Base-by-base conservation (phyloP, 805 yeast genomes). In the Metschnikowia vanudenii region DNA sequence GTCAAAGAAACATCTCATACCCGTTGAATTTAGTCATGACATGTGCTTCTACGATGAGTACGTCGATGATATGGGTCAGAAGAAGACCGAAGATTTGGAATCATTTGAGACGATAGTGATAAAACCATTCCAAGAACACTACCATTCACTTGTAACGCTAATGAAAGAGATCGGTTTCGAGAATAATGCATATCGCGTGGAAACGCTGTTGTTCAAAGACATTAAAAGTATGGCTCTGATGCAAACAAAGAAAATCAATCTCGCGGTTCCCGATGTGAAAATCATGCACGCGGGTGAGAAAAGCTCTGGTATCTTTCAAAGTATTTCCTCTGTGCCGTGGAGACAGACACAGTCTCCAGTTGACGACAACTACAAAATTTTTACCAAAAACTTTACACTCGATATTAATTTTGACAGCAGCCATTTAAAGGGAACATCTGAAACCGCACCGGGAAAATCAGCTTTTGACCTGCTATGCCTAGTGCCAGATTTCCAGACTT, bases 401-500 rank as follows among this genome's bases (percentile, higher is more conserved):
- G 47, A 51, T 9, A 41, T 71, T 36, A 63, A 69, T 41, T 55
- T 69, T 20, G 53, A 54, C 33, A 58, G 59, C 38, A 64, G 68
- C 38, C 58, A 57, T 36, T 49, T 65, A 28, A 69, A 70, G 51
- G 66, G 64, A 13, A 45, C 54, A 9, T 55, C 54, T 17, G 54
- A 45, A 22, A 26, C 28, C 1, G 37, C 37, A 1, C 19, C 37
- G 1, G 48, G 51, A 5, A 45, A 51, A 13, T 46, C 47, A 12
- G 57, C 55, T 12, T 64, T 69, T 33, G 69, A 69, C 39, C 47
- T 50, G 32, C 47, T 69, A 9, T 65, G 70, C 6, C 57, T 71
- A 45, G 73, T 71, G 3, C 77, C 77, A 1, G 64, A 57, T 37
- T 68, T 67, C 54, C 76, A 72, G 50, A 58, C 63, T 5, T 72